Evolutionary conservation across 768 basidiomycete genomes (phyloP).

Genomic region (Lactifluus volemus): DNA sequence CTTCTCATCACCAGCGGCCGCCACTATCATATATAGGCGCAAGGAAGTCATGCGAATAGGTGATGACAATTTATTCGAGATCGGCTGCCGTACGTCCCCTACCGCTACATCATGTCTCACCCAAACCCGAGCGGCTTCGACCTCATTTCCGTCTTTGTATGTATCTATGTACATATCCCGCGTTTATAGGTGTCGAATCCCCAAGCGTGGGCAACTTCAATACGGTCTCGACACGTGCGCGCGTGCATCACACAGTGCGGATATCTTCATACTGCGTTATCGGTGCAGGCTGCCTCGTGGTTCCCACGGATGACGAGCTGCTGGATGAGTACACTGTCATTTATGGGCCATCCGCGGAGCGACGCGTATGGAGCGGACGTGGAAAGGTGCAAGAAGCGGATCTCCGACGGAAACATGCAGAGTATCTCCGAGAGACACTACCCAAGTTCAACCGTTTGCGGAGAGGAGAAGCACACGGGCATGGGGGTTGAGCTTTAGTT

Average conservation of each 20-base stretch:
- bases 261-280: constrained; percentile 77
- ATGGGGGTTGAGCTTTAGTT: background rate
- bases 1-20: background rate
- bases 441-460: constrained; percentile 77
- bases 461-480: constrained; percentile 16
- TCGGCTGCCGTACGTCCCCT: constrained; percentile 70
- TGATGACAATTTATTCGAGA: constrained; percentile 89
- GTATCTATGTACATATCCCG: background rate
- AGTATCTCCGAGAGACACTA: constrained; percentile 87
- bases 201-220: constrained; percentile 80
- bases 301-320: constrained; percentile 67
- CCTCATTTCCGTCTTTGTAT: background rate
- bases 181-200: constrained; percentile 66
- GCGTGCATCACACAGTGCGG: constrained; percentile 75
- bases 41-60: constrained; percentile 92
- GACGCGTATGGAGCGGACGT: constrained; percentile 77
- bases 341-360: constrained; percentile 67
- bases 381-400: constrained; percentile 79
- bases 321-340: constrained; percentile 79
- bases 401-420: constrained; percentile 77
- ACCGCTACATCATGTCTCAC: background rate
- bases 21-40: constrained; percentile 30
- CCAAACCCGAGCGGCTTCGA: no score
- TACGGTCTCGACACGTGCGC: constrained; percentile 74
- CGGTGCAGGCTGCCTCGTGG: constrained; percentile 72